phyloP scores from a whole-genome alignment of 352 stramenopile species.

The Phytophthora sansomeana region DNA sequence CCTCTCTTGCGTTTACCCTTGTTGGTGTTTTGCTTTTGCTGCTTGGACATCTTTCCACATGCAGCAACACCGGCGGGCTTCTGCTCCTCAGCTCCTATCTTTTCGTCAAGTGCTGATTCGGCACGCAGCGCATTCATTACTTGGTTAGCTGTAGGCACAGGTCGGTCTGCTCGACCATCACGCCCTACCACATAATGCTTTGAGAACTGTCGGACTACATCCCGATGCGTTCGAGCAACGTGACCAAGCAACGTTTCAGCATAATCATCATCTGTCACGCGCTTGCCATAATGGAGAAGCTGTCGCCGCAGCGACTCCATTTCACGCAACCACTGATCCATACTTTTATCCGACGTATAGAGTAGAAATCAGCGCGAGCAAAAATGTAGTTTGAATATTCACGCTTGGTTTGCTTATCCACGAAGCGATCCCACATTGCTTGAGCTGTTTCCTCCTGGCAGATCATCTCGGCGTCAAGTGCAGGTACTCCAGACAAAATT shows the following conservation, averaged over 20 bases:
- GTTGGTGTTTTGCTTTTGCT: too few relatives aligned
- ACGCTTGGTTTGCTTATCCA: slow-evolving; percentile 18
- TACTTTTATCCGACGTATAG: slow-evolving; percentile 9
- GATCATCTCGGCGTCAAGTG: slow-evolving; percentile 20
- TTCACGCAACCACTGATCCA: slow-evolving; percentile 8
- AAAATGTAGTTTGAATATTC: slow-evolving; percentile 27
- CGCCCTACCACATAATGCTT: slow-evolving; percentile 19
- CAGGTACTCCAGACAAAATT: too few relatives aligned
- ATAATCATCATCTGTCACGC: slow-evolving; percentile 11
- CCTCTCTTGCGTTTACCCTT: too few relatives aligned
- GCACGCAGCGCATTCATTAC: too few relatives aligned
- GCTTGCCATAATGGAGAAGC: slow-evolving; percentile 17
- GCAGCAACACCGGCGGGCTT: too few relatives aligned
- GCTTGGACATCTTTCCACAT: too few relatives aligned
- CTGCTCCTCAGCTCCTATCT: too few relatives aligned
- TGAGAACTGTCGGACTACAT: slow-evolving; percentile 9
- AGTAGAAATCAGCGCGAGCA: too few relatives aligned
- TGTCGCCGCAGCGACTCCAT: slow-evolving; percentile 13
- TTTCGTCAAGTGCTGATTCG: too few relatives aligned
- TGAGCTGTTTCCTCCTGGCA: slow-evolving; percentile 9
- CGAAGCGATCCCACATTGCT: slow-evolving; percentile 11
- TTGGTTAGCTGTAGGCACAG: slow-evolving; percentile 8
- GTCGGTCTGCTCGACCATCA: slow-evolving; percentile 4
- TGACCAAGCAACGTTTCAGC: slow-evolving; percentile 10
- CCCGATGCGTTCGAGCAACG: slow-evolving; percentile 9